These are phyloP conservation scores for Chlorella sp. DNA, from an alignment of 139 green algal species.

Conservation along the genomic window DNA sequence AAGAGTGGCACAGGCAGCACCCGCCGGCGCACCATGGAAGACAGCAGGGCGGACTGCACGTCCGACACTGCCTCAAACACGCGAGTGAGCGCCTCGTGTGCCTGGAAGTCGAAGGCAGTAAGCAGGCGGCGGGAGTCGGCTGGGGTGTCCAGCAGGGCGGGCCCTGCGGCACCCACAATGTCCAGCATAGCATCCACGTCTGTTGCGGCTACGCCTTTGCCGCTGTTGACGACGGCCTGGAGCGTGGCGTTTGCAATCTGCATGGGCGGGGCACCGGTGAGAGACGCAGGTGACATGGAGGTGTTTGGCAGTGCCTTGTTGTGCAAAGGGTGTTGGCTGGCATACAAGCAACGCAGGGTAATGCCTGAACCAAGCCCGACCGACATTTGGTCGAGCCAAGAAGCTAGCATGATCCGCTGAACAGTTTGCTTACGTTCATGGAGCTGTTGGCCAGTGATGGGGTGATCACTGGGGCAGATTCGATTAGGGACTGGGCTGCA, in stretches of 20 bases:
- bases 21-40: background rate
- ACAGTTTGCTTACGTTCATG: background rate
- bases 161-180: background rate
- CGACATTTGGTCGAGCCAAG: no score
- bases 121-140: background rate
- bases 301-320: background rate
- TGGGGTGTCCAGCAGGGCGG: background rate
- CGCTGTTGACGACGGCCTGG: background rate
- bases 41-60: conserved; percentile 7
- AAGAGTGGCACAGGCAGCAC: no score
- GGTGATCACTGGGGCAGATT: background rate
- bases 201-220: background rate
- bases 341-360: background rate
- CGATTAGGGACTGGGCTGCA: background rate
- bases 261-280: background rate
- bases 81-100: background rate
- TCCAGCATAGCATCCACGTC: background rate
- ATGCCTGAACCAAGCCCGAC: no score
- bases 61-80: background rate
- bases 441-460: background rate
- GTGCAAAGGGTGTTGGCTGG: background rate
- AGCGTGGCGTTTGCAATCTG: background rate
- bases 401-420: no score
- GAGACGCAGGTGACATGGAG: no score
- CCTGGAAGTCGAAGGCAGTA: background rate